A percentile compares a stretch with the other conserved stretches of the same genome.
phyloP scores from a whole-genome alignment of 139 green algal species.

The Tetraselmis striata region DNA sequence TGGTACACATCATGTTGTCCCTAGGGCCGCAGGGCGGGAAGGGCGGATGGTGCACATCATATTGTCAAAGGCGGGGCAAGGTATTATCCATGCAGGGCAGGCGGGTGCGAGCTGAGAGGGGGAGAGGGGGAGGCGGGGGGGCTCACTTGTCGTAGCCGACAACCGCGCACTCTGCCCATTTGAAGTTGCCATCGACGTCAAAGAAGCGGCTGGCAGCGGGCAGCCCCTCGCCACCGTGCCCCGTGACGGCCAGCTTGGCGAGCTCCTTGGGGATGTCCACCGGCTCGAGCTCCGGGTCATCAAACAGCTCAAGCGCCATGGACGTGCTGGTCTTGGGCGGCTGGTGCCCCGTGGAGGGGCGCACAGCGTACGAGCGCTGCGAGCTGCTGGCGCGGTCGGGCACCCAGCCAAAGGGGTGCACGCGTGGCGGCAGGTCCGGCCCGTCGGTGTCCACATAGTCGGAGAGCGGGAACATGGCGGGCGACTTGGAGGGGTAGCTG shows the following conservation, averaged over 20 bases:
- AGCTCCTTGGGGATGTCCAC: conserved; percentile 29
- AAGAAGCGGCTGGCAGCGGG: conserved; percentile 46
- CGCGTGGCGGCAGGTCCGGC: not conserved
- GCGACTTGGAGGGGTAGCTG: not conserved
- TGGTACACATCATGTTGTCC: conserved; percentile 39
- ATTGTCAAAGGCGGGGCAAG: no score
- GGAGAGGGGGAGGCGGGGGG: no score
- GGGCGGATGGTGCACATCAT: no score
- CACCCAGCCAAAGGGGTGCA: conserved; percentile 42
- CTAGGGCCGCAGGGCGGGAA: no score
- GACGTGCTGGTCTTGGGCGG: conserved; percentile 22
- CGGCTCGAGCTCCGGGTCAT: conserved; percentile 53
- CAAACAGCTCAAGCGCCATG: conserved; percentile 55
- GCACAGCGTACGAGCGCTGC: conserved; percentile 11
- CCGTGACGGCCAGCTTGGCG: conserved; percentile 3
- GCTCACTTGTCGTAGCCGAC: conserved; percentile 22
- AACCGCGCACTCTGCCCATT: conserved; percentile 39
- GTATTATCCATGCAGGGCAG: no score
- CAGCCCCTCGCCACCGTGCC: conserved; percentile 23
- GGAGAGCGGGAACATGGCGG: not conserved
- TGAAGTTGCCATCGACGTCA: conserved; percentile 40
- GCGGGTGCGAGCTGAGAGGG: no score
- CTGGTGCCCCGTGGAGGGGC: conserved; percentile 36
- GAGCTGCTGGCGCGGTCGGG: conserved; percentile 18
- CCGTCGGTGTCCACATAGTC: not conserved